These are phyloP conservation scores for Cubamyces sp. DNA, from an alignment of 768 basidiomycete species.

Conservation along the genomic window DNA sequence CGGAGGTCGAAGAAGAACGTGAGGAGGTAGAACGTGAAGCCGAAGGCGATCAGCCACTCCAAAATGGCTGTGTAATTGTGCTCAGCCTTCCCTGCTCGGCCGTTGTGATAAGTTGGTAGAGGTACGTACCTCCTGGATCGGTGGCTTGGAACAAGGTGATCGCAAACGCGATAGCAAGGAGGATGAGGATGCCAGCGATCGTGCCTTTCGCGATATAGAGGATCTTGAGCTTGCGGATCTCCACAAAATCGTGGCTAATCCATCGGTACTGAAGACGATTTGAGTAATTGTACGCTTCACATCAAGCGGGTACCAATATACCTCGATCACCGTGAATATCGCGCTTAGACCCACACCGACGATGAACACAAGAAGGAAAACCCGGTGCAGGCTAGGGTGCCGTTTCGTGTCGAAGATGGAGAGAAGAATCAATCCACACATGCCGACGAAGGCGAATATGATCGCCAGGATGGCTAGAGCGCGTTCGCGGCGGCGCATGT, in stretches of 20 bases:
- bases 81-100: neutral
- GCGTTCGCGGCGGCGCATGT: conserved; percentile 60
- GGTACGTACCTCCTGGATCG: conserved; percentile 53
- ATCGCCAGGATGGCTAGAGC: conserved; percentile 62
- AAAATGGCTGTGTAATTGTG: conserved; percentile 50
- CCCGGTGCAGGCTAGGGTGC: conserved; percentile 52
- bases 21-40: conserved; percentile 73
- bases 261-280: conserved; percentile 56
- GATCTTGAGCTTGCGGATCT: conserved; percentile 47
- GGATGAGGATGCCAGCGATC: conserved; percentile 60
- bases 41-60: conserved; percentile 76
- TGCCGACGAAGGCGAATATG: conserved; percentile 63
- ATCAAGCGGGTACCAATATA: neutral
- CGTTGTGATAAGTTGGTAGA: neutral
- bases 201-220: conserved; percentile 67
- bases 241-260: conserved; percentile 59
- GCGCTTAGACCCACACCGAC: conserved; percentile 72
- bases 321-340: conserved; percentile 72
- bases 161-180: conserved; percentile 66
- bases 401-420: conserved; percentile 72
- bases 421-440: conserved; percentile 65
- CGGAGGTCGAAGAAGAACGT: conserved; percentile 77
- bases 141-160: conserved; percentile 48
- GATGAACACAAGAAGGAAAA: conserved; percentile 74
- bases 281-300: neutral